These are phyloP conservation scores for Monosporascus sp. DNA, from an alignment of 2,329 filamentous ascomycete genomes.

Conservation along the genomic window DNA sequence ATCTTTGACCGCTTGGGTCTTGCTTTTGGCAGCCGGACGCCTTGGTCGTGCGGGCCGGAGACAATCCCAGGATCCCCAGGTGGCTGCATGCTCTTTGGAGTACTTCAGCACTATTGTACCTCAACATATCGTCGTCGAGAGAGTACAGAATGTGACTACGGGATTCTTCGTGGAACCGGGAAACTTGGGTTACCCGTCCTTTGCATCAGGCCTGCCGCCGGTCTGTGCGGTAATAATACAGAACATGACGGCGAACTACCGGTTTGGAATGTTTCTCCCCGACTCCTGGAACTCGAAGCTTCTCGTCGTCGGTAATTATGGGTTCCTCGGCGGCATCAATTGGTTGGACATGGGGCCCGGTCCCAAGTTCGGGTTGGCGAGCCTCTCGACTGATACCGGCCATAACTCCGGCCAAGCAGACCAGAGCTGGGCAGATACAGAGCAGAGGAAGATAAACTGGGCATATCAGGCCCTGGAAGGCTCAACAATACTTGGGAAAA, in stretches of 20 bases:
- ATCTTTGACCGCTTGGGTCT: neutral
- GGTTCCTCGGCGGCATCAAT: slow-evolving; percentile 25
- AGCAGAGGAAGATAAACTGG: slow-evolving; percentile 26
- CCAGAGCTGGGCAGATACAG: slow-evolving; percentile 28
- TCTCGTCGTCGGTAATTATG: slow-evolving; percentile 20
- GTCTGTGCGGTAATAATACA: slow-evolving; percentile 23
- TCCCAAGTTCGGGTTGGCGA: slow-evolving; percentile 23
- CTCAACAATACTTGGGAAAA: slow-evolving; percentile 38
- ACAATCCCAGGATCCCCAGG: slow-evolving; percentile 10
- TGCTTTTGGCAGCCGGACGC: neutral
- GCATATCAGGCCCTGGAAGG: slow-evolving; percentile 33
- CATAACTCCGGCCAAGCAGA: slow-evolving; percentile 23
- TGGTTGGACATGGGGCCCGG: slow-evolving; percentile 24
- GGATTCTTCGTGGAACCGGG: slow-evolving; percentile 18
- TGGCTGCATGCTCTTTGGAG: slow-evolving; percentile 11
- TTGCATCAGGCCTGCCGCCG: slow-evolving; percentile 16
- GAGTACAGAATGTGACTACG: slow-evolving; percentile 16
- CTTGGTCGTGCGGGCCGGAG: slow-evolving; percentile 3
- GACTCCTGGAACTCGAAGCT: slow-evolving; percentile 22
- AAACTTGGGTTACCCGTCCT: slow-evolving; percentile 21
- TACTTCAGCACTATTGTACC: slow-evolving; percentile 18
- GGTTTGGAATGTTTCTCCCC: slow-evolving; percentile 25
- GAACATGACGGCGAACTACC: slow-evolving; percentile 20
- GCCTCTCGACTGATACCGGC: slow-evolving; percentile 31
- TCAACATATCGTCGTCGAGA: slow-evolving; percentile 11